Conservation (phyloP, 2,329 filamentous ascomycete genomes). For the Aspergillus spinulosporus region DNA sequence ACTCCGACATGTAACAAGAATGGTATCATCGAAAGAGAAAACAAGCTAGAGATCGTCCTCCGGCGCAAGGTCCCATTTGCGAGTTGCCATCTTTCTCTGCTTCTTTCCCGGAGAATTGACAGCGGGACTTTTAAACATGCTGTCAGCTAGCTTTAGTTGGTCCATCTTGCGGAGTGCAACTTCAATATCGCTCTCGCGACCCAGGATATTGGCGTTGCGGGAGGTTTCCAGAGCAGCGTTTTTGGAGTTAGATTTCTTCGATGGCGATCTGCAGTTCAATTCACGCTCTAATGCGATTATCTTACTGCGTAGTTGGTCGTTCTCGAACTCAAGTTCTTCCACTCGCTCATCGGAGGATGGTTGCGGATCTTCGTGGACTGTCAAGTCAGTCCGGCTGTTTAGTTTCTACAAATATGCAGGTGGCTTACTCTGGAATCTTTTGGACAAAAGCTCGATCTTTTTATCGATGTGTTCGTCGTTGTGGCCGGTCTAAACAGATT, state of each 20-base stretch:
- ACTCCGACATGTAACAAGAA: neutral
- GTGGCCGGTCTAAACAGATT: slow-evolving; percentile 56
- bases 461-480: slow-evolving; percentile 83
- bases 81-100: slow-evolving; percentile 46
- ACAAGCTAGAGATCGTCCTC: slow-evolving; percentile 33
- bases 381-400: neutral
- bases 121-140: slow-evolving; percentile 32
- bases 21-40: neutral
- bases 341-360: slow-evolving; percentile 58
- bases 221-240: slow-evolving; percentile 27
- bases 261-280: slow-evolving; percentile 62
- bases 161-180: slow-evolving; percentile 42
- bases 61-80: slow-evolving; percentile 50
- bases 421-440: slow-evolving; percentile 51
- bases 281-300: slow-evolving; percentile 67
- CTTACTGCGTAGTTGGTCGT: slow-evolving; percentile 66
- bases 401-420: neutral
- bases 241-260: slow-evolving; percentile 50
- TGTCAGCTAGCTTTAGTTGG: slow-evolving; percentile 40
- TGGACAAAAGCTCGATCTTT: slow-evolving; percentile 74
- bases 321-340: slow-evolving; percentile 69
- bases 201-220: slow-evolving; percentile 32
- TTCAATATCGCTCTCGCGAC: slow-evolving; percentile 44
- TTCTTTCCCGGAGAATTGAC: slow-evolving; percentile 39
- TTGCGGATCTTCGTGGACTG: slow-evolving; percentile 50